phyloP scores from a whole-genome alignment of 192 early-diverging fungal genomes.

The Coemansia sp. region DNA sequence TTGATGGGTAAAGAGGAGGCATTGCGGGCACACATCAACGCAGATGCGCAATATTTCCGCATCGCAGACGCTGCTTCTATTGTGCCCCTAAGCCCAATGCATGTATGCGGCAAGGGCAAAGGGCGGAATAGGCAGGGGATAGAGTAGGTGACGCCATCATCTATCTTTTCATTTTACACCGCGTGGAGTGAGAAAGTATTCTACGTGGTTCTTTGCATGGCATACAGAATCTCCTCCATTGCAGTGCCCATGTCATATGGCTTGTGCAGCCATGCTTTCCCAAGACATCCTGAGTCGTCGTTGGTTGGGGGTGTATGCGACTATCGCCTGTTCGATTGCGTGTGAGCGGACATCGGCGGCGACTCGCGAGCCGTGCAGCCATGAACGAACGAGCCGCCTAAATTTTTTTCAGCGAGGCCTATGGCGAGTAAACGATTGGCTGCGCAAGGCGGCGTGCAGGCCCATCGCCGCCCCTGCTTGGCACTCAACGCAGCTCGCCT shows the following conservation, averaged over 20 bases:
- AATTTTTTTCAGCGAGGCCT: neutral
- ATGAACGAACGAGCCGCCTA: neutral
- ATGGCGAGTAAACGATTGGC: neutral
- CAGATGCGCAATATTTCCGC: neutral
- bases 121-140: neutral
- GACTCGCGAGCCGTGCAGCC: neutral
- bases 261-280: neutral
- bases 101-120: neutral
- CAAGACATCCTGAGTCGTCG: neutral
- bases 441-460: neutral
- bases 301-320: neutral
- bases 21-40: neutral
- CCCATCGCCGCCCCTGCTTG: neutral
- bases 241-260: neutral
- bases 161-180: neutral
- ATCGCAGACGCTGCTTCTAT: neutral
- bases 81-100: neutral
- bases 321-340: neutral
- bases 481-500: neutral
- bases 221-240: neutral
- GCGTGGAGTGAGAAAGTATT: neutral
- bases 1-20: neutral
- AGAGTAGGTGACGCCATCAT: neutral
- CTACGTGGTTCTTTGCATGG: neutral
- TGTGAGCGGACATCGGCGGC: neutral